phyloP scores from a whole-genome alignment of 2,329 filamentous ascomycete species.

The Colletotrichum zoysiae region DNA sequence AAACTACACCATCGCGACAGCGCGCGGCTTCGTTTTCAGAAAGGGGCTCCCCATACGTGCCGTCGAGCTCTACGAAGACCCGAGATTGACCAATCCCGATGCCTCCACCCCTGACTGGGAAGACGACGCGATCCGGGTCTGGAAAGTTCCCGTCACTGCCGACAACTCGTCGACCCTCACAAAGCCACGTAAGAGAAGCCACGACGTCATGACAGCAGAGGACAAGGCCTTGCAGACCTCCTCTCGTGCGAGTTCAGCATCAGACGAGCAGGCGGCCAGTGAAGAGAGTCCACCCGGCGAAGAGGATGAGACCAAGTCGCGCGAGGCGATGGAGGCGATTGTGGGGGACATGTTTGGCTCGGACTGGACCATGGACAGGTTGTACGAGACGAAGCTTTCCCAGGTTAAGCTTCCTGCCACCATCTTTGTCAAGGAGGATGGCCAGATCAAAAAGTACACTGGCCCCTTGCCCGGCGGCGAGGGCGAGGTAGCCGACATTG shows the following conservation, averaged over 20 bases:
- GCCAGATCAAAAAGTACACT: slow-evolving; percentile 75
- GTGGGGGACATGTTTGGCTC: slow-evolving; percentile 51
- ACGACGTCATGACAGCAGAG: slow-evolving; percentile 40
- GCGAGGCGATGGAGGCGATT: slow-evolving; percentile 43
- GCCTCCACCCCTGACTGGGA: slow-evolving; percentile 75
- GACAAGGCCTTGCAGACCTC: slow-evolving; percentile 3
- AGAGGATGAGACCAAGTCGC: slow-evolving; percentile 46
- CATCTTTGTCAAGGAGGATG: slow-evolving; percentile 75
- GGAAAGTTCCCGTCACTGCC: slow-evolving; percentile 77
- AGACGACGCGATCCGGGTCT: slow-evolving; percentile 84
- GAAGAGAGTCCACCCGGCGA: neutral
- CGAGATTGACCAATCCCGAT: slow-evolving; percentile 53
- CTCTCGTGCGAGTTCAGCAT: slow-evolving; percentile 35
- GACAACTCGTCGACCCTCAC: slow-evolving; percentile 45
- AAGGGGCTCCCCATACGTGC: slow-evolving; percentile 81
- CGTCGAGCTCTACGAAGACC: slow-evolving; percentile 72
- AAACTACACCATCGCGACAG: slow-evolving; percentile 83
- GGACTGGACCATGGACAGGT: slow-evolving; percentile 76
- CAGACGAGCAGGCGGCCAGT: slow-evolving; percentile 9
- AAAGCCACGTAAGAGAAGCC: slow-evolving; percentile 52
- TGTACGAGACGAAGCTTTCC: slow-evolving; percentile 74
- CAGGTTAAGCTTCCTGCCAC: slow-evolving; percentile 76
- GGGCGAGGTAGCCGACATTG: slow-evolving; percentile 70
- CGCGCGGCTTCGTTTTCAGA: slow-evolving; percentile 86
- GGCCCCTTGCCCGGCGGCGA: slow-evolving; percentile 72